A percentile compares a stretch with the other conserved stretches of the same genome.
Evolutionary conservation across 2,329 filamentous ascomycete genomes (phyloP).

Genomic region (Colletotrichum spinosum): DNA sequence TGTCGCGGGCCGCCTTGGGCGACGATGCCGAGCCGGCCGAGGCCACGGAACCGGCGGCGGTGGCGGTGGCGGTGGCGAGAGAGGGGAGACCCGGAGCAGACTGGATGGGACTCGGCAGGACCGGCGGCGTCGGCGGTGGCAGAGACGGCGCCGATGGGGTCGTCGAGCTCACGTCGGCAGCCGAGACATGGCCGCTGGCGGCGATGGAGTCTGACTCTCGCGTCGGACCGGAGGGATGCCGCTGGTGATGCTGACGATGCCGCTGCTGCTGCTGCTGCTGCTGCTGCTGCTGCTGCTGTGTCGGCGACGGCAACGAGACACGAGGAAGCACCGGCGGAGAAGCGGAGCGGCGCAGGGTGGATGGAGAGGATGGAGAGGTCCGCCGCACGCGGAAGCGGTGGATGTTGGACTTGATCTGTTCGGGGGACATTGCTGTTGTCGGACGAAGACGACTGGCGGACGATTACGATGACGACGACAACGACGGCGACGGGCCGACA

Average conservation of each 20-base stretch:
- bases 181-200: background rate
- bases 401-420: constrained; percentile 41
- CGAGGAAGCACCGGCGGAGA: constrained; percentile 34
- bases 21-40: constrained; percentile 40
- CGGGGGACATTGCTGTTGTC: constrained; percentile 33
- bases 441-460: background rate
- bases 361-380: constrained; percentile 34
- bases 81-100: background rate
- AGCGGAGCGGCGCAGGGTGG: constrained; percentile 39
- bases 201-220: no score
- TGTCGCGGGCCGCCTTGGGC: constrained; percentile 42
- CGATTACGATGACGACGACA: no score
- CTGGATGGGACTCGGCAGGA: constrained; percentile 13
- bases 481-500: constrained; percentile 31
- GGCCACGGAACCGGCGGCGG: constrained; percentile 41
- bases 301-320: constrained; percentile 2
- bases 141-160: background rate
- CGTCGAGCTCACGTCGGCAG: no score
- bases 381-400: constrained; percentile 44
- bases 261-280: background rate
- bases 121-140: constrained; percentile 7
- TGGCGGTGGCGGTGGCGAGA: constrained; percentile 39
- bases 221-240: no score
- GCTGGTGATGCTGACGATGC: background rate
- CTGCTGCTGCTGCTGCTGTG: background rate